Base-by-base conservation (phyloP, 2,329 filamentous ascomycete genomes). In the Xylaria arbuscula region DNA sequence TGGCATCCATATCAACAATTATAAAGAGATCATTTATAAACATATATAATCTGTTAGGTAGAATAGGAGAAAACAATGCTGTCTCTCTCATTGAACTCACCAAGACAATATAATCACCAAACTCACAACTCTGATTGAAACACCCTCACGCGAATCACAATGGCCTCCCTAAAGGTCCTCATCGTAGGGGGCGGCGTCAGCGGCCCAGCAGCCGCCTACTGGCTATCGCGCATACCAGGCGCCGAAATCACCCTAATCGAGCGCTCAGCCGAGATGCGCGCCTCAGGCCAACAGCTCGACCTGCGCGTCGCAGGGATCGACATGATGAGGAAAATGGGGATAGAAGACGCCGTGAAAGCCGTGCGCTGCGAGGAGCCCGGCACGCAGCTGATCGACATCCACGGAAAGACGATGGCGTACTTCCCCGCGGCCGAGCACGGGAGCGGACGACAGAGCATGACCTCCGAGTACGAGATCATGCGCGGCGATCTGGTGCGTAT, bases 231-330 rank as follows among this genome's bases (percentile, higher is more conserved):
- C 24, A 59, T 68, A 53, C 38, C 65, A 1, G 50, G 58, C 13
- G 70, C 74, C 73, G 69, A 61, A 63, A 80, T 84, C 70, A 84
- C 82, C 3, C 74, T 85, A 45, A 71, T 85, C 17, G 83, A 85
- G 64, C 80, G 81, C 19, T 80, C 80, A 1, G 69, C 81, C 0
- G 57, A 69, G 17, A 78, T 81, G 15, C 77, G 82, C 13, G 76
- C 75, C 3, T 79, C 80, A 28, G 83, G 83, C 1, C 82, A 83
- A 66, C 78, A 82, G 22, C 75, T 85, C 48, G 83, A 85, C 68
- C 79, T 85, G 3, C 81, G 83, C 34, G 81, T 78, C 1, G 71
- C 78, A 5, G 83, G 80, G 0, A 76, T 84, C 17, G 75, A 80
- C 7, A 76, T 83, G 13, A 80, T 84, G 53, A 72, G 75, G 24